A percentile compares a stretch with the other conserved stretches of the same genome.
Evolutionary conservation across 257 asterid species (phyloP).

Genomic region (Linaria vulgaris): DNA sequence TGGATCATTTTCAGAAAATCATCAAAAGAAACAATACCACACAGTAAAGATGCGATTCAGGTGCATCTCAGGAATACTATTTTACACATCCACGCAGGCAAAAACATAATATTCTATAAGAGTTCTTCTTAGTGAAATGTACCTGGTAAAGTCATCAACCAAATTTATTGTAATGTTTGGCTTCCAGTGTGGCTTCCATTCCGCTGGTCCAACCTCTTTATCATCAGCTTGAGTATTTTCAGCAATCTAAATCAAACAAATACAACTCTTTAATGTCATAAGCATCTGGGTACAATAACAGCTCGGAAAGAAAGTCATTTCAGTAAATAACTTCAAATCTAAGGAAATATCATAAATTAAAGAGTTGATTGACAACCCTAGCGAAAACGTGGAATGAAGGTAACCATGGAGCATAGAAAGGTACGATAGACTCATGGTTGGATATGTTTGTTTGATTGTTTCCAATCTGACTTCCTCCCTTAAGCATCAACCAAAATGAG

Average conservation of each 20-base stretch:
- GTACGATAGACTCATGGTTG: too few relatives aligned
- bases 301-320: not conserved
- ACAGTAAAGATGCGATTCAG: not conserved
- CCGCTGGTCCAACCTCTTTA: conserved; percentile 62
- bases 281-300: conserved; percentile 14
- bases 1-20: conserved; percentile 9
- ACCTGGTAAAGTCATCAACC: conserved; percentile 95
- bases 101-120: conserved; percentile 11
- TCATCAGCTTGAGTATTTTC: conserved; percentile 53
- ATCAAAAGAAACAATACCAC: conserved; percentile 9
- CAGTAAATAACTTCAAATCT: conserved; percentile 5
- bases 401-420: not conserved
- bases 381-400: conserved; percentile 7
- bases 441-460: too few relatives aligned
- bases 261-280: conserved; percentile 13
- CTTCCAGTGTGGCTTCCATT: conserved; percentile 91
- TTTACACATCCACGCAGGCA: not conserved
- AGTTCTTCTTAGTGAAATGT: conserved; percentile 25
- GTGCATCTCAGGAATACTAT: not conserved
- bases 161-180: conserved; percentile 90
- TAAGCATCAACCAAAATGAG: too few relatives aligned
- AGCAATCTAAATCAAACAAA: conserved; percentile 49
- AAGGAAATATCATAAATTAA: conserved; percentile 3
- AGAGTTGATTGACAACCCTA: not conserved
- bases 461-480: too few relatives aligned